Base-by-base conservation (phyloP, 768 basidiomycete genomes). In the Royoungia palumana region DNA sequence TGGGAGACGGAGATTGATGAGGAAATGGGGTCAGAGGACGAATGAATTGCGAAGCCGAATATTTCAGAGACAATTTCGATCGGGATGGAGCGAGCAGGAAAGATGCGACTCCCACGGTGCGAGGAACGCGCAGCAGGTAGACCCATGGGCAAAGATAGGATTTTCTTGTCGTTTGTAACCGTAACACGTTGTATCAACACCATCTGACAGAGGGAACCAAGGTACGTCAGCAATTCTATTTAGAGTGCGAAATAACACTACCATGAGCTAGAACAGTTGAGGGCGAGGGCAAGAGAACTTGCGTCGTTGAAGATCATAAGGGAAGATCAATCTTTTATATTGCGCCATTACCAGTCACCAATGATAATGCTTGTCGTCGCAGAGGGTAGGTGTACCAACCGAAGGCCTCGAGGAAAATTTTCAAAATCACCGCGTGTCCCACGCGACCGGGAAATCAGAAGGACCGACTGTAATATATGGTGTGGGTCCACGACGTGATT, bases 1-100 rank as follows among this genome's bases (percentile, higher is more conserved):
- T 79, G 76, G 6, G 76, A 75, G 27, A 81, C 56, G 3, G 56
- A 55, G 7, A 67, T 63, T 8, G 71, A 66, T 27, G 63, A 62
- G 21, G 54, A 36, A 36, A 66, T 53, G 14, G 56, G 44, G 38
- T 70, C 64, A 39, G 63, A 46, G 39, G 58, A 43, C 44, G 63
- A 59, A 50, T 64, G 57, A 41, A 58, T 57, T 44, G 68, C 62
- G 46, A 62, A 46, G 38, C 47, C 45, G 46, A 78, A 70, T 45
- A 77, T 70, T 24, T 61, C 46, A 8, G 69, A 59, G 3, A 73
- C 37, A 10, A 72, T 25, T 55, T 76, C 74, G 25, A 63, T 57
- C 14, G 75, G 74, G 6, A 75, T 51, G 8, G 35, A 35, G 14
- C 46, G 14, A 24, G 49, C 44, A 7, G 19, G 36, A 11, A 42